Base-by-base conservation (phyloP, 306 rosid genomes). In the Cucurbita ficifolia region DNA sequence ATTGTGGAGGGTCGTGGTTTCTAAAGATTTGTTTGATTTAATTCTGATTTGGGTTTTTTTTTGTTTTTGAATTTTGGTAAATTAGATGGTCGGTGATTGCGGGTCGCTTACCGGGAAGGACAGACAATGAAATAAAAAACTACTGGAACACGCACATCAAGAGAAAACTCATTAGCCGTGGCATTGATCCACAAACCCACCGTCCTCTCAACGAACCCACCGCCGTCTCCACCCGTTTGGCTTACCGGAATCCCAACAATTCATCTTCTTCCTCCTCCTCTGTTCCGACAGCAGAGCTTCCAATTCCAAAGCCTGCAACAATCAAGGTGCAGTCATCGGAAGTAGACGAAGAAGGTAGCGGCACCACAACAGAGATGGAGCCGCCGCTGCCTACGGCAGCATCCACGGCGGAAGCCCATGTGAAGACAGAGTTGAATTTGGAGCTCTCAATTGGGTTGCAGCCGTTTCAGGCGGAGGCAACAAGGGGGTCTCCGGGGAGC, bases 141-240 rank as follows among this genome's bases (percentile, higher is more conserved):
- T 88, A 88, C 56, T 88, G 94, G 94, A 88, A 88, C 77, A 86
- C 95, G 1, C 91, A 88, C 84, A 83, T 88, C 80, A 88, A 86
- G 81, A 84, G 95, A 14, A 86, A 86, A 79, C 95, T 88, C 71
- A 79, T 86, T 21, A 77, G 45, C 74, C 82, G 86, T 0, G 91
- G 94, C 40, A 78, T 84, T 35, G 87, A 88, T 72, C 94, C 94
- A 0, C 88, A 88, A 45, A 86, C 94, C 3, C 94, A 88, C 80
- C 86, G 86, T 13, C 87, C 89, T 4, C 58, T 88, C 17, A 81
- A 81, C 55, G 83, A 84, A 35, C 4, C 87, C 64, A 0, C 75
- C 38, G 1, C 70, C 8, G n/a, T 46, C 49, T n/a, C 55, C n/a
- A 8, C 77, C 17, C 65, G 78, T 4, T 54, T 76, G 48, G 82